Conservation (phyloP, 1,284 basidiomycete genomes). For the Ceratobasidium sp. region DNA sequence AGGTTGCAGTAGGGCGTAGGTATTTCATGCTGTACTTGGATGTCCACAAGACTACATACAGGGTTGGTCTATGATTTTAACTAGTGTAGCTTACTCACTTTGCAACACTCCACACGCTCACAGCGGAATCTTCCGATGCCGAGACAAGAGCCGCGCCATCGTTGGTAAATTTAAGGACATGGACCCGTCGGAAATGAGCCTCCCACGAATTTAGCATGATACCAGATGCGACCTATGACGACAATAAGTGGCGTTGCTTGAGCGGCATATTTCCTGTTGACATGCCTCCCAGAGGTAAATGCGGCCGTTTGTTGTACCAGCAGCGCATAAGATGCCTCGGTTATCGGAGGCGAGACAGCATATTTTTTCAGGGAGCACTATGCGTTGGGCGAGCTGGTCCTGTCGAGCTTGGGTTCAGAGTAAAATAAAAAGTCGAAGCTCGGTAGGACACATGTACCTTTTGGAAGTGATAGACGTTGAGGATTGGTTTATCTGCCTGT, state of each 20-base stretch:
- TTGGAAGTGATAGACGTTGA: slow-evolving; percentile 85
- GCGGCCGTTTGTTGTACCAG: slow-evolving; percentile 86
- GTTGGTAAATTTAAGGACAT: slow-evolving; percentile 79
- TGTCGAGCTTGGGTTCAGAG: slow-evolving; percentile 49
- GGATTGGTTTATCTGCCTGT: slow-evolving; percentile 78
- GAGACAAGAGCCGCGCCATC: slow-evolving; percentile 84
- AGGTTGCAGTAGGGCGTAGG: slow-evolving; percentile 81
- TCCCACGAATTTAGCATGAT: slow-evolving; percentile 90
- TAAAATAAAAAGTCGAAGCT: neutral
- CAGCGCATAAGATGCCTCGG: slow-evolving; percentile 79
- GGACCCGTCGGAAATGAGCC: slow-evolving; percentile 91
- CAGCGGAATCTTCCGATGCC: slow-evolving; percentile 87
- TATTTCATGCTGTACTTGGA: slow-evolving; percentile 72
- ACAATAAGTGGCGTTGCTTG: slow-evolving; percentile 6
- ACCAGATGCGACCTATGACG: slow-evolving; percentile 81
- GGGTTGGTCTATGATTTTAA: slow-evolving; percentile 17
- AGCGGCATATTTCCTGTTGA: slow-evolving; percentile 39
- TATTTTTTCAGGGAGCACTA: slow-evolving; percentile 89
- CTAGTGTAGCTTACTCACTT: slow-evolving; percentile 60
- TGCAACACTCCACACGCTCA: slow-evolving; percentile 88
- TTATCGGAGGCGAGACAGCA: slow-evolving; percentile 79
- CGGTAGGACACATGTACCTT: slow-evolving; percentile 58
- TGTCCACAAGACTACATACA: slow-evolving; percentile 62
- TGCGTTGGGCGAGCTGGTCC: slow-evolving; percentile 87
- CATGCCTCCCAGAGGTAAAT: slow-evolving; percentile 95